Evolutionary conservation across 1,284 basidiomycete species (phyloP).

Genomic region (Fomitopsis betulina): DNA sequence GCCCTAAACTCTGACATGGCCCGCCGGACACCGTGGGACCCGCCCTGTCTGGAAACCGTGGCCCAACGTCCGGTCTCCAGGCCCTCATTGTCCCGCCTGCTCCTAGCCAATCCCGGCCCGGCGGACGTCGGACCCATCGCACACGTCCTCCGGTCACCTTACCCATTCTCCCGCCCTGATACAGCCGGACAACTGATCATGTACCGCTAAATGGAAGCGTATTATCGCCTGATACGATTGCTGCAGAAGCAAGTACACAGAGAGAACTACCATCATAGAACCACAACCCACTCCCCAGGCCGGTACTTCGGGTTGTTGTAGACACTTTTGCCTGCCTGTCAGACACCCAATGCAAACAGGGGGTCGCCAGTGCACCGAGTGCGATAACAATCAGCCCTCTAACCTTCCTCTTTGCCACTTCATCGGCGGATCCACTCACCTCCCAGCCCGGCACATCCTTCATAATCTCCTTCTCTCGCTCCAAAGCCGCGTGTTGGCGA

Average conservation of each 20-base stretch:
- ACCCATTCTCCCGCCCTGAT: slow-evolving; percentile 6
- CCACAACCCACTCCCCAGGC: slow-evolving; percentile 56
- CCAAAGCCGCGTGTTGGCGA: slow-evolving; percentile 74
- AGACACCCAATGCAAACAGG: slow-evolving; percentile 9
- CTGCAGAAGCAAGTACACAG: slow-evolving; percentile 17
- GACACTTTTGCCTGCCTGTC: slow-evolving; percentile 74
- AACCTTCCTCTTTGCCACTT: slow-evolving; percentile 6
- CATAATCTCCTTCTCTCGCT: slow-evolving; percentile 91
- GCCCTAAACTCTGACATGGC: slow-evolving; percentile 13
- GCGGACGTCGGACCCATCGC: not conserved
- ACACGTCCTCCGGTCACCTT: not conserved
- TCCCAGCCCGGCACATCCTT: slow-evolving; percentile 93
- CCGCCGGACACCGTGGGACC: slow-evolving; percentile 14
- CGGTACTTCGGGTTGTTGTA: slow-evolving; percentile 85
- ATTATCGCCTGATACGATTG: slow-evolving; percentile 21
- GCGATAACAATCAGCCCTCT: slow-evolving; percentile 19
- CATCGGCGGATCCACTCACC: slow-evolving; percentile 51
- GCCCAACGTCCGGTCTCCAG: slow-evolving; percentile 10
- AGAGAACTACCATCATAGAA: slow-evolving; percentile 41
- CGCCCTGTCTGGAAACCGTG: slow-evolving; percentile 1
- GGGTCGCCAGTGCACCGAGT: slow-evolving; percentile 1
- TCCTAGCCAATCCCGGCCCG: slow-evolving; percentile 3
- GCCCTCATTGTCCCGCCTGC: slow-evolving; percentile 9
- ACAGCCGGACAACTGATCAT: slow-evolving; percentile 9
- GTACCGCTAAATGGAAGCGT: slow-evolving; percentile 12